These are phyloP conservation scores for Salicornia ramosissima DNA, from an alignment of 148 eudicot genomes.

Conservation along the genomic window DNA sequence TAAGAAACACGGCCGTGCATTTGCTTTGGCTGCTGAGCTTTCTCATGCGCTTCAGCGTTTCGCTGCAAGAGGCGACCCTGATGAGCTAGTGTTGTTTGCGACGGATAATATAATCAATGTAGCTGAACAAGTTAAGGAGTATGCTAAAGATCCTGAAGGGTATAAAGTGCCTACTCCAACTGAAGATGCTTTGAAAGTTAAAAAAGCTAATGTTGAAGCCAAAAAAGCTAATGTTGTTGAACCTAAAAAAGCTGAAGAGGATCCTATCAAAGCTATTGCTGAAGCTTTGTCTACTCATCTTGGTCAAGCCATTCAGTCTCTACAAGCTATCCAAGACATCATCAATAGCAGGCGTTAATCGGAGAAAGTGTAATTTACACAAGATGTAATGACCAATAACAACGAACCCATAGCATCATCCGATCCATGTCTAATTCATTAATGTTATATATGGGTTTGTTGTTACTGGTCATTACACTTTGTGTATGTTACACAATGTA, in stretches of 20 bases:
- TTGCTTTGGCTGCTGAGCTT: background rate
- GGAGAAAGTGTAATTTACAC: no score
- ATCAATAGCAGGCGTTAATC: background rate
- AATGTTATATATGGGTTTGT: no score
- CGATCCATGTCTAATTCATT: no score
- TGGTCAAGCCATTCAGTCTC: background rate
- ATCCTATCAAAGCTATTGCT: background rate
- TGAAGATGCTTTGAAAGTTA: background rate
- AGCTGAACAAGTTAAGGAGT: background rate
- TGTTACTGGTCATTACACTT: no score
- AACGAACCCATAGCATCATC: no score
- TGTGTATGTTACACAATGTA: no score
- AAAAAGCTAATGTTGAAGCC: background rate
- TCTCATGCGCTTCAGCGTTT: constrained; percentile 2
- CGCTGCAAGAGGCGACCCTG: background rate
- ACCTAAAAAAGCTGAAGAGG: no score
- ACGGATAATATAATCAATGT: background rate
- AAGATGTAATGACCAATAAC: no score
- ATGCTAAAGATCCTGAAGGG: background rate
- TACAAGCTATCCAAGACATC: background rate
- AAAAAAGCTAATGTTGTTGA: background rate
- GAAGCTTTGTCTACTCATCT: background rate
- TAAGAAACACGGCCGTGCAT: background rate
- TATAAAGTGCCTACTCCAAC: background rate
- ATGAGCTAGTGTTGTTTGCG: background rate